Conservation (phyloP, 2,329 filamentous ascomycete genomes). For the Colletotrichum sp. region DNA sequence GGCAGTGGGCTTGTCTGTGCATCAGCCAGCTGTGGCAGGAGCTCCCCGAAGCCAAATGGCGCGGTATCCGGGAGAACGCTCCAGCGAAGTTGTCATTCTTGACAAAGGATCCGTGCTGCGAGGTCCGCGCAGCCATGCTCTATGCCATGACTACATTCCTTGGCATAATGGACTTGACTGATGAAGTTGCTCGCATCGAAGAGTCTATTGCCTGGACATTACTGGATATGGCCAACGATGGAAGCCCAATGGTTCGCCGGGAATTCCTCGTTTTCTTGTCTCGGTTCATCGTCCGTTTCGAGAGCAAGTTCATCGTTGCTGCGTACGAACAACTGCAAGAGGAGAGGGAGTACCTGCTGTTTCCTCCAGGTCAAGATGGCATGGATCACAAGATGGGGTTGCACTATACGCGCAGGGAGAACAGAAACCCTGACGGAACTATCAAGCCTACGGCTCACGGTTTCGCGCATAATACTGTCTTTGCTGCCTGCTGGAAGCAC, state of each 20-base stretch:
- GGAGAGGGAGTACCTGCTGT: slow-evolving; percentile 73
- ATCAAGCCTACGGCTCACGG: slow-evolving; percentile 63
- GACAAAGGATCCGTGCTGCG: slow-evolving; percentile 84
- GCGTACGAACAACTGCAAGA: slow-evolving; percentile 90
- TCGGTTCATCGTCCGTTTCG: slow-evolving; percentile 86
- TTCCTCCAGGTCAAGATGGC: slow-evolving; percentile 59
- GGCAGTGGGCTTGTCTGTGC: slow-evolving; percentile 96
- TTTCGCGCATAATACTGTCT: slow-evolving; percentile 85
- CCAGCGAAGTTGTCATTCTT: slow-evolving; percentile 81
- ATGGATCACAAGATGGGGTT: slow-evolving; percentile 66
- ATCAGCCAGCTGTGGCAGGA: slow-evolving; percentile 94
- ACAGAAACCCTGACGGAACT: slow-evolving; percentile 61
- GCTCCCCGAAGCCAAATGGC: slow-evolving; percentile 92
- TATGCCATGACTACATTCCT: slow-evolving; percentile 94
- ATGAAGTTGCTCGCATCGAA: slow-evolving; percentile 89
- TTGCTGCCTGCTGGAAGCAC: slow-evolving; percentile 93
- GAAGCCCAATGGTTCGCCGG: slow-evolving; percentile 91
- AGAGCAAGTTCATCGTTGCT: slow-evolving; percentile 89
- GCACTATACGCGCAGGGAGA: slow-evolving; percentile 62
- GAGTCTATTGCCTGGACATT: slow-evolving; percentile 89
- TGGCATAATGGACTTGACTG: slow-evolving; percentile 89
- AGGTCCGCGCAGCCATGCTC: slow-evolving; percentile 91
- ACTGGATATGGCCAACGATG: slow-evolving; percentile 90
- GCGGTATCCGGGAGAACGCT: slow-evolving; percentile 87
- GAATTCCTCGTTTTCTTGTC: slow-evolving; percentile 95